Percentiles rank a stretch among this genome's conserved stretches.
These are phyloP conservation scores for Xylaria hypoxylon DNA, from an alignment of 2,329 filamentous ascomycete species.

Conservation along the genomic window DNA sequence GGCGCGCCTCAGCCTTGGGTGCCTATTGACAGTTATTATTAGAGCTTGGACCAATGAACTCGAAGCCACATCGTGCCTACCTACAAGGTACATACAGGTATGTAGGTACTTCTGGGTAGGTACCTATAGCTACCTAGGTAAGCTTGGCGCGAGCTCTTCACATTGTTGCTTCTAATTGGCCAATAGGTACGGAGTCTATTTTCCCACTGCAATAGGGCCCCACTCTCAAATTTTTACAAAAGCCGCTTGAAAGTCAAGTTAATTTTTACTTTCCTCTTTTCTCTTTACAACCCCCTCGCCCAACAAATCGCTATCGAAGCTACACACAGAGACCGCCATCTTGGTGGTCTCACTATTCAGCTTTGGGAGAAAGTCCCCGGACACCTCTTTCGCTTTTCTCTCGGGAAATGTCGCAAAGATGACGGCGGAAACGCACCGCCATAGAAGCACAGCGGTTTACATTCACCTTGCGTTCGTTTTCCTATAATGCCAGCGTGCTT, in stretches of 20 bases:
- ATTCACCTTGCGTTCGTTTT: constrained; percentile 66
- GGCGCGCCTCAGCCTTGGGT: neutral
- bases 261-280: constrained; percentile 42
- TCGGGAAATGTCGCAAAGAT: constrained; percentile 55
- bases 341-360: constrained; percentile 59
- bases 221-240: constrained; percentile 31
- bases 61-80: neutral
- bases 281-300: constrained; percentile 80
- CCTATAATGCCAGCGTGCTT: constrained; percentile 51
- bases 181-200: neutral
- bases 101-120: too few relatives aligned
- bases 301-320: constrained; percentile 99
- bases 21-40: neutral
- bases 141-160: too few relatives aligned
- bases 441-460: constrained; percentile 98
- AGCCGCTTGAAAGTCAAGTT: constrained; percentile 37
- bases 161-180: constrained; percentile 25
- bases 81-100: too few relatives aligned
- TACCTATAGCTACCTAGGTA: too few relatives aligned
- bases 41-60: constrained; percentile 29
- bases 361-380: constrained; percentile 99
- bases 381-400: constrained; percentile 62
- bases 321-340: constrained; percentile 81
- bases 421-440: constrained; percentile 97
- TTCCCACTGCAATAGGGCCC: constrained; percentile 18